Evolutionary conservation across 805 yeast genomes (phyloP).

Genomic region (Metschnikowia lachancei): DNA sequence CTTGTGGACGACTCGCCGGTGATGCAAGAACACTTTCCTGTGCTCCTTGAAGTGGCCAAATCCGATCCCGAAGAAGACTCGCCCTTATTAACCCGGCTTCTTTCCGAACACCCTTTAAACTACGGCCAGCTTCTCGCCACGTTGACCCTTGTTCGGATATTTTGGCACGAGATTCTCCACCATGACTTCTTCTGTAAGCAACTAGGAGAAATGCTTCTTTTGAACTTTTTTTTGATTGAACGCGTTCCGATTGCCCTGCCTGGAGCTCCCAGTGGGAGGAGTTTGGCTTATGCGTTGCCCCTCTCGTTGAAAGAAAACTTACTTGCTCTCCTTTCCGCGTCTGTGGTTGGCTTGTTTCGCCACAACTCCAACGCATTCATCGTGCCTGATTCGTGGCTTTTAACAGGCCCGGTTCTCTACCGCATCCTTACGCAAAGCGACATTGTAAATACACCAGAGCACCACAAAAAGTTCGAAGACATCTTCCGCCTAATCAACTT

Average conservation of each 20-base stretch:
- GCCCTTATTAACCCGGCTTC: conserved; percentile 2
- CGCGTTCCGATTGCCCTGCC: conserved; percentile 25
- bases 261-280: neutral
- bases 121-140: conserved; percentile 36
- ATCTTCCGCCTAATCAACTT: conserved; percentile 61
- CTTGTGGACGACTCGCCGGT: conserved; percentile 39
- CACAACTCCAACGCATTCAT: conserved; percentile 59
- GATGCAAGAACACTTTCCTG: conserved; percentile 26
- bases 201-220: conserved; percentile 57
- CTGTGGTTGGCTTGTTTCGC: conserved; percentile 43
- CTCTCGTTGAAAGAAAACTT: conserved; percentile 26
- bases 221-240: conserved; percentile 42
- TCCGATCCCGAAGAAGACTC: conserved; percentile 26
- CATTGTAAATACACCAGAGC: conserved; percentile 17
- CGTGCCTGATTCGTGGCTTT: conserved; percentile 60
- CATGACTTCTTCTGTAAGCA: conserved; percentile 61
- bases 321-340: conserved; percentile 27
- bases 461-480: conserved; percentile 34
- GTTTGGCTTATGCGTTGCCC: neutral
- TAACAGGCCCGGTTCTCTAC: conserved; percentile 48
- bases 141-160: conserved; percentile 53
- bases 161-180: conserved; percentile 67
- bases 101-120: conserved; percentile 22
- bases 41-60: conserved; percentile 21
- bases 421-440: conserved; percentile 31